Conservation (phyloP, 1,284 basidiomycete species). For the Ceratobasidium sp. region DNA sequence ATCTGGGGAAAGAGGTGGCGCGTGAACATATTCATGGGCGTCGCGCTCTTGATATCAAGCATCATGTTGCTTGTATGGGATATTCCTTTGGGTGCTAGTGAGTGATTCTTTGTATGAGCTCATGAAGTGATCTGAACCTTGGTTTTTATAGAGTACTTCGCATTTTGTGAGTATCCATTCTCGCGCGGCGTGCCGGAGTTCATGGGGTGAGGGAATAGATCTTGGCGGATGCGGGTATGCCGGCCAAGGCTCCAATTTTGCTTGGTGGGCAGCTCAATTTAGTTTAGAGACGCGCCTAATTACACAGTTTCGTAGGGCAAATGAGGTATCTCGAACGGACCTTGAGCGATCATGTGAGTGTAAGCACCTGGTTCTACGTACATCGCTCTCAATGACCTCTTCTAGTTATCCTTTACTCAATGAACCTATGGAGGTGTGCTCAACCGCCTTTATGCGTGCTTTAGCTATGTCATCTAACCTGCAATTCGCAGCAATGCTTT, state of each 20-base stretch:
- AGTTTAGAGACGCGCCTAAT: neutral
- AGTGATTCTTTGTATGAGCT: neutral
- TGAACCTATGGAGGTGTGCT: constrained; percentile 43
- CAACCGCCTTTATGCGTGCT: neutral
- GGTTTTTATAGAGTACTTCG: constrained; percentile 26
- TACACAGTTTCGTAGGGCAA: constrained; percentile 12
- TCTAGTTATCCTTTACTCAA: constrained; percentile 33
- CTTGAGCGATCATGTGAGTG: constrained; percentile 39
- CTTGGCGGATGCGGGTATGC: constrained; percentile 39
- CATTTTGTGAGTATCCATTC: constrained; percentile 25
- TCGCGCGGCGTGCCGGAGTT: no score
- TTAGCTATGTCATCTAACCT: neutral
- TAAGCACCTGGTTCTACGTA: neutral
- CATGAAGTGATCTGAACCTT: neutral
- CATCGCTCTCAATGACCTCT: neutral
- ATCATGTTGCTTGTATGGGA: constrained; percentile 42
- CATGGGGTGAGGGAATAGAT: neutral
- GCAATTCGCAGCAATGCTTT: neutral
- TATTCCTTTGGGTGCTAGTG: constrained; percentile 40
- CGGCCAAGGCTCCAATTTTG: constrained; percentile 38
- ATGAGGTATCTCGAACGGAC: constrained; percentile 35
- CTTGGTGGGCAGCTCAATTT: constrained; percentile 20
- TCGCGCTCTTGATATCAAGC: constrained; percentile 31
- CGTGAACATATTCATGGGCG: constrained; percentile 43
- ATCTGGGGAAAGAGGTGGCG: constrained; percentile 39